Evolutionary conservation across 2,329 filamentous ascomycete genomes (phyloP).

Genomic region (Allantophomopsis lycopodina): DNA sequence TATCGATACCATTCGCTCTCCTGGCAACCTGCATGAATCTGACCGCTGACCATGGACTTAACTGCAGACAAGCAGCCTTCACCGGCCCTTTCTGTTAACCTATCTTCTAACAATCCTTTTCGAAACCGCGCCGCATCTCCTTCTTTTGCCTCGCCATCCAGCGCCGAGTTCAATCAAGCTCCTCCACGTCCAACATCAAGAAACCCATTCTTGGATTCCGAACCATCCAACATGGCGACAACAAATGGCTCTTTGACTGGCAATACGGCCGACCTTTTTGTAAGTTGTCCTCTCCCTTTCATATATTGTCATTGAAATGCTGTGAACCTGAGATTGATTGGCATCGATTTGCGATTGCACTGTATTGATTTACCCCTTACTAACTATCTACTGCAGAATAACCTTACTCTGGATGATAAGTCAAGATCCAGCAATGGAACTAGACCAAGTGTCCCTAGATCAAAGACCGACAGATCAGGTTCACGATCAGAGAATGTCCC

Average conservation of each 20-base stretch:
- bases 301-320: not conserved
- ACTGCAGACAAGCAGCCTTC: conserved; percentile 23
- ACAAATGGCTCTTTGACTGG: conserved; percentile 29
- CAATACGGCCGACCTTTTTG: conserved; percentile 61
- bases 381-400: conserved; percentile 37
- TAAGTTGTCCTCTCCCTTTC: conserved; percentile 33
- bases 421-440: conserved; percentile 21
- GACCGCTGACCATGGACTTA: conserved; percentile 14
- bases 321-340: not conserved
- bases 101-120: conserved; percentile 66
- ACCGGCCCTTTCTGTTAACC: conserved; percentile 45
- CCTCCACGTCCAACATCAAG: conserved; percentile 48
- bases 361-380: conserved; percentile 22
- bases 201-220: conserved; percentile 60
- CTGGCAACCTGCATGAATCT: conserved; percentile 13
- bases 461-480: conserved; percentile 22
- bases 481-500: conserved; percentile 30
- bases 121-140: conserved; percentile 60
- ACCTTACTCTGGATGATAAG: conserved; percentile 52
- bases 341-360: conserved; percentile 15
- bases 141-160: conserved; percentile 37
- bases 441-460: conserved; percentile 13
- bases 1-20: not conserved
- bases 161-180: conserved; percentile 31
- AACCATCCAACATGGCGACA: conserved; percentile 34